Base-by-base conservation (phyloP, 2,329 filamentous ascomycete genomes). In the Alternaria longipes region DNA sequence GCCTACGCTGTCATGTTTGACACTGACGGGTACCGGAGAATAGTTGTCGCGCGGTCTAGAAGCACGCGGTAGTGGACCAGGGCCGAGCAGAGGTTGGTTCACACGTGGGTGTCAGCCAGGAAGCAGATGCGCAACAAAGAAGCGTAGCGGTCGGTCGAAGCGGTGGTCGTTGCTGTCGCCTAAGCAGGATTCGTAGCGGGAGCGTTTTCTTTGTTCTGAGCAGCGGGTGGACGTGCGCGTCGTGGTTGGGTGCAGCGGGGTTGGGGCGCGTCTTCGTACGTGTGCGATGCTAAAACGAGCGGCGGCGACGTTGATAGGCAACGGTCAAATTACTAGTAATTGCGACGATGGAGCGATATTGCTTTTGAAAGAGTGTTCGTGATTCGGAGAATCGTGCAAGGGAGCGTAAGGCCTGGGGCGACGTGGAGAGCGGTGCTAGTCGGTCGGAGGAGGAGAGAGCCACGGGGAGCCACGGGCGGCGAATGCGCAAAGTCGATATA, bases 1-100 rank as follows among this genome's bases (percentile, higher is more conserved):
- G 53, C 44, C 74, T 78, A 78, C 68, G 70, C 73, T 69, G 73
- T 74, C 76, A 78, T 78, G 67, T 68, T 76, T 68, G 68, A 73
- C 67, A 59, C 64, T 59, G 63, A 56, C 57, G 38, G 65, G 61
- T 65, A 69, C 60, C 63, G 64, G 62, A 52, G 51, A 55, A 57
- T 70, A 53, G 68, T 62, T 58, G 62, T 66, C 59, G 69, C 64
- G 64, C 54, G 65, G 63, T 54, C 66, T 67, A 65, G 65, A 51
- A 61, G 46, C 52, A 63, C 63, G 46, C 46, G 67, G 58, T 50
- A 60, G 63, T 59, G 68, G 54, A 62, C 64, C 57, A 36, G 62
- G 56, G 56, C 59, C 56, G 61, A 66, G 65, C 50, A 56, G 56
- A 51, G 44, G 45, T 47, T 60, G 64, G 66, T 59, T 65, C 63